Evolutionary conservation across 108 stramenopile species (phyloP).

Genomic region (Cyclotella choctawhatcheeana): DNA sequence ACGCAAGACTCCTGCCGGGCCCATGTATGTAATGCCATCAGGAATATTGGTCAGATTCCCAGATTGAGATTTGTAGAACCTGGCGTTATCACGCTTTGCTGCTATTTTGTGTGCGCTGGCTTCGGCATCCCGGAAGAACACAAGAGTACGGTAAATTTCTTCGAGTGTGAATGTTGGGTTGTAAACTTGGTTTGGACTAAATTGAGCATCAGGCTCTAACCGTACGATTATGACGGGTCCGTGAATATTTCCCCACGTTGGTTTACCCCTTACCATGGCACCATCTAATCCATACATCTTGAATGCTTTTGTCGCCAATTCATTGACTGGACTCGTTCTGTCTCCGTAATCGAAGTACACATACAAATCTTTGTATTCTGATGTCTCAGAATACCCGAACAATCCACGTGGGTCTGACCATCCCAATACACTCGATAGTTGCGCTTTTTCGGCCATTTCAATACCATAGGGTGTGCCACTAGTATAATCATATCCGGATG

Average conservation of each 20-base stretch:
- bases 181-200: slow-evolving; percentile 11
- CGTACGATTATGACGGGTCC: slow-evolving; percentile 15
- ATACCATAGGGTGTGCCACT: neutral
- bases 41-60: neutral
- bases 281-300: slow-evolving; percentile 22
- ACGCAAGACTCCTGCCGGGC: slow-evolving; percentile 2
- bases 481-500: neutral
- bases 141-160: slow-evolving; percentile 16
- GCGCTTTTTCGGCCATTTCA: slow-evolving; percentile 3
- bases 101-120: slow-evolving; percentile 15
- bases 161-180: slow-evolving; percentile 7
- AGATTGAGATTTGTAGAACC: neutral
- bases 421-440: slow-evolving; percentile 7
- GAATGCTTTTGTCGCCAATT: slow-evolving; percentile 15
- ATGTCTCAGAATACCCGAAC: slow-evolving; percentile 20
- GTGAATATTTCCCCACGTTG: slow-evolving; percentile 16
- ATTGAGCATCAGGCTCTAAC: slow-evolving; percentile 15
- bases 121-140: slow-evolving; percentile 19
- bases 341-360: slow-evolving; percentile 22
- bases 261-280: slow-evolving; percentile 4
- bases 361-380: slow-evolving; percentile 20
- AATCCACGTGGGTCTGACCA: slow-evolving; percentile 18
- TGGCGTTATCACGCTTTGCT: slow-evolving; percentile 10
- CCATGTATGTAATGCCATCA: neutral
- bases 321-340: slow-evolving; percentile 4